Conservation (phyloP, 345 rosid species). For the sweet orange (Citrus sinensis) region DVS_A1.0 CM039163.1:49106001-49106500, state of each 20-base stretch:
- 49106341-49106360: not conserved
- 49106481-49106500: slow-evolving; percentile 98
- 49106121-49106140: too few relatives aligned
- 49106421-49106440: not conserved
- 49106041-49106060: not conserved
- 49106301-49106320: not conserved
- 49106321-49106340: not conserved
- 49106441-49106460: slow-evolving; percentile 75
- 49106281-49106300: not conserved
- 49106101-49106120: not conserved
- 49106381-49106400: not conserved
- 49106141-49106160: not conserved
- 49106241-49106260: slow-evolving; percentile 91
- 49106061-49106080: not conserved
- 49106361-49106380: not conserved
- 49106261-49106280: slow-evolving; percentile 48
- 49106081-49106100: not conserved
- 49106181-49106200: slow-evolving; percentile 84
- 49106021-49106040: not conserved
- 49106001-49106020: not conserved
- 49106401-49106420: too few relatives aligned
- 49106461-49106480: slow-evolving; percentile 88
- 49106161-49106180: slow-evolving; percentile 44
- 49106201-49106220: slow-evolving; percentile 89
- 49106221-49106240: slow-evolving; percentile 86